phyloP scores from a whole-genome alignment of 495 filamentous ascomycete genomes.

The Tuber microsphaerosporum region DNA sequence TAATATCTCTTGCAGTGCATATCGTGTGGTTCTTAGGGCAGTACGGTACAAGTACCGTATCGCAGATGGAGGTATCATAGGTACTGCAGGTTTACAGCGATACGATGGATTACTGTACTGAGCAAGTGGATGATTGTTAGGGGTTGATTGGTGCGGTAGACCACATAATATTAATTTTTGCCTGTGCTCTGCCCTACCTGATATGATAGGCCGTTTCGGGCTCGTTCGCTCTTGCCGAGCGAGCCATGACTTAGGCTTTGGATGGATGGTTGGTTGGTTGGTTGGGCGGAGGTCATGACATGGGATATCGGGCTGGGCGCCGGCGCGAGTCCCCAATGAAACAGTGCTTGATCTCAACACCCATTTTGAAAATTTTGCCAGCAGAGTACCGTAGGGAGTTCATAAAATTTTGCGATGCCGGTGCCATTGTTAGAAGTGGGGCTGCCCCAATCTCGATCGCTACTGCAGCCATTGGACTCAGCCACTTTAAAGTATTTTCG shows the following conservation, averaged over 20 bases:
- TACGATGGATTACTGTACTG: not conserved
- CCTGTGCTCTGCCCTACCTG: not conserved
- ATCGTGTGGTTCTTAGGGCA: not conserved
- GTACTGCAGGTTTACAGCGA: not conserved
- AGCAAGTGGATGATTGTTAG: not conserved
- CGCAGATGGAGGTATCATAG: not conserved
- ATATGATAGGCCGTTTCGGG: not conserved
- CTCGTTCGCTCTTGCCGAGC: no score
- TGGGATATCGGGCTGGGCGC: not conserved
- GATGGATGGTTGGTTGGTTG: not conserved
- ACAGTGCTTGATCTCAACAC: not conserved
- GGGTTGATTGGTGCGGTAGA: not conserved
- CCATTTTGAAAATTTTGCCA: not conserved
- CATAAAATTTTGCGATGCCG: not conserved
- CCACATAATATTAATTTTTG: not conserved
- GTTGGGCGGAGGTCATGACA: not conserved
- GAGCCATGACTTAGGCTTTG: not conserved
- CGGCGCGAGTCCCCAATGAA: not conserved
- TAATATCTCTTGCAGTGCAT: not conserved
- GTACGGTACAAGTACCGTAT: not conserved
- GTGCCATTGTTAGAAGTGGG: not conserved
- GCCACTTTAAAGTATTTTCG: not conserved
- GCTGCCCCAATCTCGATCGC: not conserved
- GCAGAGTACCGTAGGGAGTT: not conserved
- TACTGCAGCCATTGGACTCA: not conserved